Percentiles rank a stretch among this genome's conserved stretches.
Conservation (phyloP, 2,329 filamentous ascomycete species). For the Aureobasidium mangrovei region DNA sequence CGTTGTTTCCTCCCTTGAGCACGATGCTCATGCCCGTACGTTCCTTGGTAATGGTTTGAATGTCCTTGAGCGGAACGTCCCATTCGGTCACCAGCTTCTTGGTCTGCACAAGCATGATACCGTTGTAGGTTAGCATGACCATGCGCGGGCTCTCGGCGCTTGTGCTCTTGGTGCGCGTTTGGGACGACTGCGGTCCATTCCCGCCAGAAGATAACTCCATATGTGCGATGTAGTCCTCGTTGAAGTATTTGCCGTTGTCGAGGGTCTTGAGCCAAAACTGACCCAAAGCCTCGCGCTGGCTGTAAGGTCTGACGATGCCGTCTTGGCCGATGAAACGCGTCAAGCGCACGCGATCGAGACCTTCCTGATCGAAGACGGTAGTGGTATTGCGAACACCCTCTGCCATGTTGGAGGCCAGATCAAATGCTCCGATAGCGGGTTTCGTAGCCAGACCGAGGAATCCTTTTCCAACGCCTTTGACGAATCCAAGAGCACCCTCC, state of each 20-base stretch:
- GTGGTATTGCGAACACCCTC: constrained; percentile 98
- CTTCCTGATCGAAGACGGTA: constrained; percentile 91
- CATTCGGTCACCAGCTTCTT: constrained; percentile 83
- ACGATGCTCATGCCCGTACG: constrained; percentile 85
- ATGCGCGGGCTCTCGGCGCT: constrained; percentile 51
- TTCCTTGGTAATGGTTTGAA: constrained; percentile 96
- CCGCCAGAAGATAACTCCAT: constrained; percentile 62
- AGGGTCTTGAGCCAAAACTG: constrained; percentile 99
- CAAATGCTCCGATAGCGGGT: constrained; percentile 90
- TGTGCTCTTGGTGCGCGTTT: constrained; percentile 14
- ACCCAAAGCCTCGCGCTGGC: constrained; percentile 85
- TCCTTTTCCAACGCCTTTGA: constrained; percentile 96
- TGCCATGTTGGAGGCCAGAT: constrained; percentile 92
- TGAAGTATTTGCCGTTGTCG: constrained; percentile 95
- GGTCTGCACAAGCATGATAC: constrained; percentile 83
- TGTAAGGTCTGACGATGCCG: constrained; percentile 90
- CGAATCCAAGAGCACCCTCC: constrained; percentile 86
- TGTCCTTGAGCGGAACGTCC: constrained; percentile 91
- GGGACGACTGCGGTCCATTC: constrained; percentile 43
- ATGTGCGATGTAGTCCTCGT: constrained; percentile 95
- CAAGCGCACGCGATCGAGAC: constrained; percentile 88
- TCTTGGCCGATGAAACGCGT: constrained; percentile 87
- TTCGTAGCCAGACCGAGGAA: constrained; percentile 92
- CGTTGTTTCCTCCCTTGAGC: constrained; percentile 81
- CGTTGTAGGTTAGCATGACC: constrained; percentile 50